Conservation (phyloP, 2,329 filamentous ascomycete species). For the Sporothrix euskadiensis region DNA sequence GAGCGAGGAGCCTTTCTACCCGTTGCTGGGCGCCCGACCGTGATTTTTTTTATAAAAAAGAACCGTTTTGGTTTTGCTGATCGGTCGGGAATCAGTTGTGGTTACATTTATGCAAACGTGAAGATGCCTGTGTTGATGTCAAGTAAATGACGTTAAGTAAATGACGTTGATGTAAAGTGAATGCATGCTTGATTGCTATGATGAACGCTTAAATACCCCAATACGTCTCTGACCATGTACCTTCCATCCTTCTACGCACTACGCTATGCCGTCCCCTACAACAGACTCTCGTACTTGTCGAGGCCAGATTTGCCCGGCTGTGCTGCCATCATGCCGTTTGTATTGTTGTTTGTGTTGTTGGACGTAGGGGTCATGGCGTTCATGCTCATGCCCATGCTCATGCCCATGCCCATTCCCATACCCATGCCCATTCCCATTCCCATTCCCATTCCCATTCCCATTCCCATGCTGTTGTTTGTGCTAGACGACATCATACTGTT, state of each 20-base stretch:
- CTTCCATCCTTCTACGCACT: neutral
- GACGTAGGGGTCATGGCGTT: constrained; percentile 37
- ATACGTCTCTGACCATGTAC: neutral
- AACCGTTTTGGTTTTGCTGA: constrained; percentile 38
- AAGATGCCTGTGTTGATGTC: neutral
- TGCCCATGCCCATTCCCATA: no score
- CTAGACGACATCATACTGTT: constrained; percentile 22
- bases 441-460: constrained; percentile 36
- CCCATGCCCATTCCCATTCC: constrained; percentile 36
- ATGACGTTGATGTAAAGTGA: neutral
- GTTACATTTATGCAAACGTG: constrained; percentile 35
- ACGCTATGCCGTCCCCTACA: constrained; percentile 43
- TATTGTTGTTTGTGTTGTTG: constrained; percentile 21
- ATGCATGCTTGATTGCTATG: neutral
- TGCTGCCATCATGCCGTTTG: constrained; percentile 35
- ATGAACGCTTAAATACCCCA: neutral
- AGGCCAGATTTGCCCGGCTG: constrained; percentile 53
- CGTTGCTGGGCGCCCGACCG: constrained; percentile 40
- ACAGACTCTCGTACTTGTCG: constrained; percentile 68
- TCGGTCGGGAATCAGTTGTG: constrained; percentile 40
- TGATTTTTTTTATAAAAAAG: constrained; percentile 31
- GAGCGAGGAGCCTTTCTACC: constrained; percentile 30
- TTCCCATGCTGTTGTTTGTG: constrained; percentile 30
- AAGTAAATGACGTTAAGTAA: neutral
- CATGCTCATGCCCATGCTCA: constrained; percentile 36